These are phyloP conservation scores for Aspergillus ruber DNA, from an alignment of 2,329 filamentous ascomycete genomes.

Conservation along the genomic window DNA sequence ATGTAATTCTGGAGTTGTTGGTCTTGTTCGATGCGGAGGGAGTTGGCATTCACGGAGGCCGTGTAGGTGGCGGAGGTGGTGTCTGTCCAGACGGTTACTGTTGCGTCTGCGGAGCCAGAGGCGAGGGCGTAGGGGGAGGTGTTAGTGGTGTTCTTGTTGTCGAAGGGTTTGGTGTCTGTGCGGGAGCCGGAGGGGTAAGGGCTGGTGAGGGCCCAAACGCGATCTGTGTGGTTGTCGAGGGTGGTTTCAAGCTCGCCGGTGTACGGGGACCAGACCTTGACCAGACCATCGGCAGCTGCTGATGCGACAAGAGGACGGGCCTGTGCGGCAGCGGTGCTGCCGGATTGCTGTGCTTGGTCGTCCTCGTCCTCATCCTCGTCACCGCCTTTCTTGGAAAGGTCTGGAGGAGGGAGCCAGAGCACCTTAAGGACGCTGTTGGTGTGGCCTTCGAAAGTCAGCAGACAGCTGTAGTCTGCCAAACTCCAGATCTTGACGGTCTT, in stretches of 20 bases:
- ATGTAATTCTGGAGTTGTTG: slow-evolving; percentile 93
- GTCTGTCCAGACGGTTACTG: slow-evolving; percentile 92
- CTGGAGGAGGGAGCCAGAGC: slow-evolving; percentile 64
- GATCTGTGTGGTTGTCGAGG: slow-evolving; percentile 92
- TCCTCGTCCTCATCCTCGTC: slow-evolving; percentile 29
- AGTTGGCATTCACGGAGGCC: slow-evolving; percentile 65
- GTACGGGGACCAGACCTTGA: slow-evolving; percentile 92
- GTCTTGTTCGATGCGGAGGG: slow-evolving; percentile 83
- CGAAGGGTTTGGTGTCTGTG: slow-evolving; percentile 22
- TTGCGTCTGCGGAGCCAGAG: slow-evolving; percentile 87
- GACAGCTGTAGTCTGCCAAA: slow-evolving; percentile 81
- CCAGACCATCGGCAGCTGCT: slow-evolving; percentile 86
- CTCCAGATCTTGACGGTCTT: slow-evolving; percentile 97
- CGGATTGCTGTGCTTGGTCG: slow-evolving; percentile 20
- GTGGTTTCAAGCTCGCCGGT: slow-evolving; percentile 80
- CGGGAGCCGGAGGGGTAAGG: slow-evolving; percentile 38
- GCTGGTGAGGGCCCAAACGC: slow-evolving; percentile 85
- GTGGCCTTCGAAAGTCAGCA: slow-evolving; percentile 92
- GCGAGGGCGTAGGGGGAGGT: slow-evolving; percentile 61
- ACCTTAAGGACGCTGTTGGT: slow-evolving; percentile 94
- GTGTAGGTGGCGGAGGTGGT: slow-evolving; percentile 75
- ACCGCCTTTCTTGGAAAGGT: slow-evolving; percentile 28
- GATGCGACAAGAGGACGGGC: slow-evolving; percentile 56
- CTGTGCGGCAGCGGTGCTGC: slow-evolving; percentile 24
- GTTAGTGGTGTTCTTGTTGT: slow-evolving; percentile 9